These are phyloP conservation scores for Fusarium mexicanum DNA, from an alignment of 2,329 filamentous ascomycete species.

Conservation along the genomic window DNA sequence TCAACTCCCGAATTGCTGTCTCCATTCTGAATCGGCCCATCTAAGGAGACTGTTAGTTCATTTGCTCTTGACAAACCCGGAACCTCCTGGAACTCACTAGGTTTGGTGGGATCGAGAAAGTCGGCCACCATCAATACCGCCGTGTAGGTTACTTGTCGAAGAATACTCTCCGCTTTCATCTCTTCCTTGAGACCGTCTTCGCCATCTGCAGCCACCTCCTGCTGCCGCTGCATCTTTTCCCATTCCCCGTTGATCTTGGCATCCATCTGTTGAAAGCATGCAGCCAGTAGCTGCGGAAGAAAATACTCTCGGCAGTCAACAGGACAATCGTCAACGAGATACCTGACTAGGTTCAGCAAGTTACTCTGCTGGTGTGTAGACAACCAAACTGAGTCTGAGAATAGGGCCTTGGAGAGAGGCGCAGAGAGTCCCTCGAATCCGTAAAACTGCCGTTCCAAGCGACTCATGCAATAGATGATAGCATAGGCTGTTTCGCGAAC, in stretches of 20 bases:
- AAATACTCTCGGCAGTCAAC: constrained; percentile 80
- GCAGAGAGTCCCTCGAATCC: constrained; percentile 85
- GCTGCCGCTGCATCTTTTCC: constrained; percentile 75
- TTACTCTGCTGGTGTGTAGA: constrained; percentile 95
- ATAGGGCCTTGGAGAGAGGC: constrained; percentile 84
- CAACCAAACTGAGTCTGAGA: constrained; percentile 81
- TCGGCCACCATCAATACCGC: constrained; percentile 92
- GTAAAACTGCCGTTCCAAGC: constrained; percentile 88
- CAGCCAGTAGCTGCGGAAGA: constrained; percentile 82
- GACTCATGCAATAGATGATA: constrained; percentile 92
- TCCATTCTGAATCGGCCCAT: constrained; percentile 45
- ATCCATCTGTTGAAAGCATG: constrained; percentile 87
- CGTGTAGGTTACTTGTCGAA: constrained; percentile 91
- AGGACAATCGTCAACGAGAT: constrained; percentile 92
- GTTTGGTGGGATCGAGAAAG: constrained; percentile 79
- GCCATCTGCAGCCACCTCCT: constrained; percentile 70
- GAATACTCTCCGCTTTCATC: constrained; percentile 97
- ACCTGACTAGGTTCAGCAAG: constrained; percentile 87
- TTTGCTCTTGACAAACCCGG: not conserved
- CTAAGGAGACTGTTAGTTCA: constrained; percentile 38
- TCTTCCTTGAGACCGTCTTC: constrained; percentile 87
- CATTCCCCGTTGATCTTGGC: constrained; percentile 88
- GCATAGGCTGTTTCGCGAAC: constrained; percentile 95
- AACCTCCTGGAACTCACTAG: constrained; percentile 62
- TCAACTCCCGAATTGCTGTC: constrained; percentile 40